A percentile compares a stretch with the other conserved stretches of the same genome.
Evolutionary conservation across 2,329 filamentous ascomycete genomes (phyloP).

Genomic region (Penicillium sp.): DNA sequence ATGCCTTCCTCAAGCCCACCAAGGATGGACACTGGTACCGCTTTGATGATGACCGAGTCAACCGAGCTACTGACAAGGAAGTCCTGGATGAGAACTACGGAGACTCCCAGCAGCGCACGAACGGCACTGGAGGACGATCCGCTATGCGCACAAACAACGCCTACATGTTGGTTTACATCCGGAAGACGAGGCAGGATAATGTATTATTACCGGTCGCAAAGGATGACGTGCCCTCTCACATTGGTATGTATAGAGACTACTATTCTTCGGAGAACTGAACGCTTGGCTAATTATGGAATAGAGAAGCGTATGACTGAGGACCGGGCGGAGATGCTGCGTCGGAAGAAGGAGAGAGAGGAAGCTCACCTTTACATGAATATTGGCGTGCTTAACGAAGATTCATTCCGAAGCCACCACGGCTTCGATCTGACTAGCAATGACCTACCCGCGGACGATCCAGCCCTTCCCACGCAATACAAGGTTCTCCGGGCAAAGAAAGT

Average conservation of each 20-base stretch:
- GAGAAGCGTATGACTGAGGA: conserved; percentile 79
- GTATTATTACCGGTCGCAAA: conserved; percentile 74
- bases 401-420: conserved; percentile 76
- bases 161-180: conserved; percentile 98
- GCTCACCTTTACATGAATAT: conserved; percentile 88
- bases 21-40: conserved; percentile 95
- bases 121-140: conserved; percentile 59
- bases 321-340: conserved; percentile 68
- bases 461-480: conserved; percentile 69
- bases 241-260: conserved; percentile 42
- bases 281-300: conserved; percentile 32
- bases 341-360: conserved; percentile 85
- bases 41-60: conserved; percentile 96
- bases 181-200: conserved; percentile 78
- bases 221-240: conserved; percentile 75
- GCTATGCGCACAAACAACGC: conserved; percentile 72
- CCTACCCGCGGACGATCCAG: conserved; percentile 57
- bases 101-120: conserved; percentile 68
- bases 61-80: conserved; percentile 85
- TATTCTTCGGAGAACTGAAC: not conserved
- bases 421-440: conserved; percentile 79
- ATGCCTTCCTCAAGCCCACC: conserved; percentile 89
- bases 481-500: conserved; percentile 73
- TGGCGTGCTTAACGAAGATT: conserved; percentile 75
- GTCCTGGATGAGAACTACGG: conserved; percentile 96